Percentiles rank a stretch among this genome's conserved stretches.
Evolutionary conservation across 1,139 yeast species (phyloP).

Genomic region (Geotrichum histeridarum): DNA sequence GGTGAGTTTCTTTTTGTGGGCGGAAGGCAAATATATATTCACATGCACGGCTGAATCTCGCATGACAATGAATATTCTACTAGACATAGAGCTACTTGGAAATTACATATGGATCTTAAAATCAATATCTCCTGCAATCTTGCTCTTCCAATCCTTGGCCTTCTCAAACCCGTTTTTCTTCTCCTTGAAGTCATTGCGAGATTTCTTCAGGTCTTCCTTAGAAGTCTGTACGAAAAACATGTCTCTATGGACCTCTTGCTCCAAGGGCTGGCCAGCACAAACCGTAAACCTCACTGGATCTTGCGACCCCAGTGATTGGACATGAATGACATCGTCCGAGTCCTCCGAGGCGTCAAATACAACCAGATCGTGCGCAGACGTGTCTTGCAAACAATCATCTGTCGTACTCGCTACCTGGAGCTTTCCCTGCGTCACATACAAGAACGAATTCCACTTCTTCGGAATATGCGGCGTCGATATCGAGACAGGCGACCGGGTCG

Average conservation of each 20-base stretch:
- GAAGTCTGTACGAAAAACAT: conserved; percentile 80
- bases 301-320: neutral
- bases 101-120: conserved; percentile 1
- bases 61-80: too few species aligned
- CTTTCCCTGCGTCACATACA: conserved; percentile 41
- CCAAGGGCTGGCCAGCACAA: conserved; percentile 64
- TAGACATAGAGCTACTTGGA: too few species aligned
- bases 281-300: conserved; percentile 28
- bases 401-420: neutral
- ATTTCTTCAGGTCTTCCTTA: conserved; percentile 52
- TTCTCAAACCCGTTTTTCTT: conserved; percentile 58
- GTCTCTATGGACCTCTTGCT: conserved; percentile 68
- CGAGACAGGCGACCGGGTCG: neutral
- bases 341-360: neutral
- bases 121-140: conserved; percentile 39
- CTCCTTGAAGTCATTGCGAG: conserved; percentile 39
- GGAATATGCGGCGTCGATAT: conserved; percentile 38
- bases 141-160: conserved; percentile 57
- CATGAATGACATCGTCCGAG: neutral
- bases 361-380: conserved; percentile 1
- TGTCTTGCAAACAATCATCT: conserved; percentile 44
- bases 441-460: conserved; percentile 56
- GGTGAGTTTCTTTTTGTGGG: too few species aligned
- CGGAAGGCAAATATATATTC: too few species aligned
- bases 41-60: too few species aligned